Evolutionary conservation across 169 alveolate species (phyloP), one percentile per base, ranked within the genome.

Genomic region (Plasmodium inui): DNA sequence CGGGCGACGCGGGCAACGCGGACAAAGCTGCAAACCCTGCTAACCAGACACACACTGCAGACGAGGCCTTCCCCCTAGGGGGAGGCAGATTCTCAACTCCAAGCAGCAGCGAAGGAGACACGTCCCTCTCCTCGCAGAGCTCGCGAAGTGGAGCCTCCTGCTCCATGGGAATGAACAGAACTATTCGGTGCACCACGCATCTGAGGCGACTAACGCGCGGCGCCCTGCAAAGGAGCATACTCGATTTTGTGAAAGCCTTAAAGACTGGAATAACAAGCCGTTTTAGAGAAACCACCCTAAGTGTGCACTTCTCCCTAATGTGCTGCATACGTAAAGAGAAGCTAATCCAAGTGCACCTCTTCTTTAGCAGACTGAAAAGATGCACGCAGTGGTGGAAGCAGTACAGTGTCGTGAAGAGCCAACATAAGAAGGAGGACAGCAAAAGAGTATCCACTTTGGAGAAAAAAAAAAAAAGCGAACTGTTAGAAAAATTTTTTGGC

Each of bases 281-380:
- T 9, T 82, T 82, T 82, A 34, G 26, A 30, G 67, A 44, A 28
- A 22, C 70, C 30, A 22, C 76, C 37, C 26, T 85, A 2, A 17
- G 14, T 17, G 53, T 74, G 12, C 50, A 41, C 22, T 85, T 46
- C 28, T 74, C 93, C 67, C 39, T 85, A 28, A 46, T 85, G 39
- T 44, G 79, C 39, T 14, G 61, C 30, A 19, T 85, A 30, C 39
- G 80, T n/a, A 85, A 28, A 50, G 26, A 46, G 1, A 73, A 85
- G 6, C 37, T 85, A 85, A 50, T 74, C 0, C 71, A 74, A 74
- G 71, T 85, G 78, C 80, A 73, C 61, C 61, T 85, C 30, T 85
- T 85, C 79, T 85, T 85, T 46, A 85, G 79, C 55, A 85, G 44
- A 39, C 8, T 85, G n/a, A 85, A 85, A 44, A 85, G 61, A 19